A percentile compares a stretch with the other conserved stretches of the same genome.
These are phyloP conservation scores for Boletus tylopilopsis DNA, from an alignment of 768 basidiomycete genomes.

Conservation along the genomic window DNA sequence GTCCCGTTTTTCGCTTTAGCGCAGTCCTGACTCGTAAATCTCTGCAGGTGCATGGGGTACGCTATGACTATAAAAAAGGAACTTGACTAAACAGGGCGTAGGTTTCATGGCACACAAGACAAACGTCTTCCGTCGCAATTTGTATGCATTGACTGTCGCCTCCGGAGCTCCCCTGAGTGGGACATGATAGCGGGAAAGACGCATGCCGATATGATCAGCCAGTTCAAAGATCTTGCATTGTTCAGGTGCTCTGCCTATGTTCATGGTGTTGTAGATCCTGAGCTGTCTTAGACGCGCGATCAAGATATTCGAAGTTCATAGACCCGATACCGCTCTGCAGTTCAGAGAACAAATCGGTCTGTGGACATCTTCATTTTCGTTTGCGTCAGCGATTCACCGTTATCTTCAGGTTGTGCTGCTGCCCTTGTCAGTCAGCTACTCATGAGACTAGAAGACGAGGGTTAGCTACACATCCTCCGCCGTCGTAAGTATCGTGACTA, in stretches of 20 bases:
- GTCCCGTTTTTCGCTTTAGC: neutral
- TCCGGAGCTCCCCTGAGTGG: constrained; percentile 64
- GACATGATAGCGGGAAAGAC: constrained; percentile 59
- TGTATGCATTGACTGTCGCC: constrained; percentile 73
- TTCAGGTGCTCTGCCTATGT: constrained; percentile 49
- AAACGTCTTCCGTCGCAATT: constrained; percentile 56
- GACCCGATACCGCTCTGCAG: constrained; percentile 40
- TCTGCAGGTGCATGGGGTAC: constrained; percentile 39
- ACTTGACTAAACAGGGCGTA: constrained; percentile 20
- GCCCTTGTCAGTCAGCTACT: constrained; percentile 58
- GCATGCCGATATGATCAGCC: constrained; percentile 53
- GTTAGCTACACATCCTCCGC: constrained; percentile 31
- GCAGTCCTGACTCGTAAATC: neutral
- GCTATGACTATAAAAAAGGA: neutral
- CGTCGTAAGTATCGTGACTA: neutral
- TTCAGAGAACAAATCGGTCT: constrained; percentile 63
- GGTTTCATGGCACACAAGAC: constrained; percentile 62
- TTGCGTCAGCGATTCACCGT: constrained; percentile 4
- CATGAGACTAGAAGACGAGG: constrained; percentile 67
- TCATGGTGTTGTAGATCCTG: neutral
- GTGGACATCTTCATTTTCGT: constrained; percentile 12
- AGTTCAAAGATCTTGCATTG: constrained; percentile 65
- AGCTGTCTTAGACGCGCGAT: constrained; percentile 54
- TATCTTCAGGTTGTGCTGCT: constrained; percentile 46
- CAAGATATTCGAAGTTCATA: constrained; percentile 57